Evolutionary conservation across 2,329 filamentous ascomycete species (phyloP).

Genomic region (Trichoderma afroharzianum): DNA sequence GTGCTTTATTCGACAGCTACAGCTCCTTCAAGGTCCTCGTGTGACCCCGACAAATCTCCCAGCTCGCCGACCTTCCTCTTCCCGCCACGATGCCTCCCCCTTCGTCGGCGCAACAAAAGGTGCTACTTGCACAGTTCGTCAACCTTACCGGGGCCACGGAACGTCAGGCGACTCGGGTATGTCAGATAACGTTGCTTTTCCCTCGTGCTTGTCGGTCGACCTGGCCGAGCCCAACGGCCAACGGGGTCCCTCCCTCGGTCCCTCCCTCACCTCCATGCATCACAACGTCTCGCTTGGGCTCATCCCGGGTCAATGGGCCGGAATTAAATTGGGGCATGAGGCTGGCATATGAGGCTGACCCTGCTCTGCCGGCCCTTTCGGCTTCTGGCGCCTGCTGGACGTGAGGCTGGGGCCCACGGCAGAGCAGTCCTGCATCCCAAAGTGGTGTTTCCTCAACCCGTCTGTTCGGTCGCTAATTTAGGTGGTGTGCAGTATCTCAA

Average conservation of each 20-base stretch:
- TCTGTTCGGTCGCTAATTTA: conserved; percentile 8
- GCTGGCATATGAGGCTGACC: conserved; percentile 16
- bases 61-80: conserved; percentile 12
- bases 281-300: conserved; percentile 10
- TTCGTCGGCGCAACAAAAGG: conserved; percentile 39
- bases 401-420: conserved; percentile 5
- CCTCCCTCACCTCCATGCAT: not conserved
- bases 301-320: conserved; percentile 13
- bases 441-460: conserved; percentile 10
- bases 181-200: conserved; percentile 24
- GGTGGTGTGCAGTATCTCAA: conserved; percentile 43
- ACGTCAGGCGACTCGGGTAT: conserved; percentile 43
- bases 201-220: not conserved
- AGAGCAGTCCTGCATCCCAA: conserved; percentile 4
- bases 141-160: conserved; percentile 42
- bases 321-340: conserved; percentile 15
- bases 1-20: conserved; percentile 1
- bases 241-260: not conserved
- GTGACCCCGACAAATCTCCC: conserved; percentile 1
- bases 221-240: not conserved
- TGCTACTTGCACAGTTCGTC: conserved; percentile 40
- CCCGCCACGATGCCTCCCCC: conserved; percentile 34
- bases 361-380: conserved; percentile 5
- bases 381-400: conserved; percentile 11
- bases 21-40: conserved; percentile 4